Evolutionary conservation across 1,139 yeast species (phyloP).

Genomic region (Hyphopichia fennica): DNA sequence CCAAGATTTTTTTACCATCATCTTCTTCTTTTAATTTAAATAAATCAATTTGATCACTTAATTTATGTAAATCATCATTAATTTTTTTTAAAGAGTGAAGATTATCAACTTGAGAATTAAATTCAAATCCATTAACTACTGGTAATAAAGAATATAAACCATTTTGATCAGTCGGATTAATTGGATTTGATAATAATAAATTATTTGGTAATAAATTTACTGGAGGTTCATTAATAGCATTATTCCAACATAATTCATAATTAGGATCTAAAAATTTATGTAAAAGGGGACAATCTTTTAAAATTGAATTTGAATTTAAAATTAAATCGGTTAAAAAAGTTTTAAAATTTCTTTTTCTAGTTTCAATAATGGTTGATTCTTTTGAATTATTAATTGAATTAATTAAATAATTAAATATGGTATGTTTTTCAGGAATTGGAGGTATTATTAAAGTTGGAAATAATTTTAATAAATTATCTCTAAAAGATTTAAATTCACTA

Average conservation of each 20-base stretch:
- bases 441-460: constrained; percentile 55
- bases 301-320: constrained; percentile 23
- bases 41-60: constrained; percentile 35
- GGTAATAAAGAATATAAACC: constrained; percentile 47
- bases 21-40: constrained; percentile 27
- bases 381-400: constrained; percentile 40
- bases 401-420: constrained; percentile 42
- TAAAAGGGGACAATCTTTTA: constrained; percentile 32
- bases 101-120: constrained; percentile 31
- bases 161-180: constrained; percentile 47
- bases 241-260: constrained; percentile 48
- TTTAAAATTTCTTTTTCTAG: constrained; percentile 41
- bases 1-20: constrained; percentile 2
- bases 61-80: constrained; percentile 36
- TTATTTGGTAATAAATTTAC: constrained; percentile 40
- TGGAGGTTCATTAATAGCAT: constrained; percentile 50
- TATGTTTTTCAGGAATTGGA: constrained; percentile 60
- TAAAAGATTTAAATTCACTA: constrained; percentile 53
- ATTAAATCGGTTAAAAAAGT: constrained; percentile 39
- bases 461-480: constrained; percentile 43
- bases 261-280: constrained; percentile 51
- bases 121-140: constrained; percentile 36
- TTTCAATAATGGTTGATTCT: constrained; percentile 41
- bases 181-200: constrained; percentile 43
- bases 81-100: constrained; percentile 32